Evolutionary conservation across 1,139 yeast species (phyloP).

Genomic region (Arxiozyma telluris): DNA sequence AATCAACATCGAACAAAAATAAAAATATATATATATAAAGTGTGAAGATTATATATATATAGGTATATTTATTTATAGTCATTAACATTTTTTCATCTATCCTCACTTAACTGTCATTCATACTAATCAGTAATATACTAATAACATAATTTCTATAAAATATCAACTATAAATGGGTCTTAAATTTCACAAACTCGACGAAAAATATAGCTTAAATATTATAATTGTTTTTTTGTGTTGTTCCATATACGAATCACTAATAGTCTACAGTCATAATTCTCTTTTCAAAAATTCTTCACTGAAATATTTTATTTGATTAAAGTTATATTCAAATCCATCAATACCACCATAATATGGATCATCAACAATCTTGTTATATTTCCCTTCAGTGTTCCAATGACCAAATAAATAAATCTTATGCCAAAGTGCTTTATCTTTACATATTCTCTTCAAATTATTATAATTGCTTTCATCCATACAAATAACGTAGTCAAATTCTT

Average conservation of each 20-base stretch:
- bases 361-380: slow-evolving; percentile 51
- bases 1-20: neutral
- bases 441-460: slow-evolving; percentile 47
- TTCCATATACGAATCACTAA: neutral
- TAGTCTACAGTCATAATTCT: slow-evolving; percentile 29
- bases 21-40: neutral
- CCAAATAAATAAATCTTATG: slow-evolving; percentile 58
- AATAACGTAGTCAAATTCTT: slow-evolving; percentile 67
- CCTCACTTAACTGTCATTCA: too few species aligned
- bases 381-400: slow-evolving; percentile 49
- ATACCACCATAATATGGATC: slow-evolving; percentile 92
- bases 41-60: neutral
- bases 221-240: too few species aligned
- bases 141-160: neutral
- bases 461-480: slow-evolving; percentile 78
- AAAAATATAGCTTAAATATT: neutral
- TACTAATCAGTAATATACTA: neutral
- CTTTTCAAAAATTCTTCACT: slow-evolving; percentile 52
- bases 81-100: neutral
- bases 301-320: slow-evolving; percentile 64
- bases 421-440: slow-evolving; percentile 42
- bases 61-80: too few species aligned
- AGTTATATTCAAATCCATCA: slow-evolving; percentile 74
- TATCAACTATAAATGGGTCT: neutral
- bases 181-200: neutral